phyloP scores from a whole-genome alignment of 2,329 filamentous ascomycete species.

The Cercospora sojina region DNA sequence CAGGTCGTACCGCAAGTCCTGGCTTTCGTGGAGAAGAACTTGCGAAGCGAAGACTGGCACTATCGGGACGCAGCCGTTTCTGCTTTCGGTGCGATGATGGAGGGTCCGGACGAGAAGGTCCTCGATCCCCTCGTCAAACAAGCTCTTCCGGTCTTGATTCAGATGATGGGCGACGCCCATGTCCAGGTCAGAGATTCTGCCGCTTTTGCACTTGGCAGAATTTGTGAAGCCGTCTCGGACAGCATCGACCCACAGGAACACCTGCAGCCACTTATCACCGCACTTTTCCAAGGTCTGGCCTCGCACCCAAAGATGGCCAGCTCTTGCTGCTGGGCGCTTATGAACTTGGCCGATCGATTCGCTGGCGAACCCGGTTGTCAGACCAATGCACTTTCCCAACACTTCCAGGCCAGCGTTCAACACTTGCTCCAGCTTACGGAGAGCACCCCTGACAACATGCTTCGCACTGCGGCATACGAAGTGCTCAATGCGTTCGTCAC shows the following conservation, averaged over 20 bases:
- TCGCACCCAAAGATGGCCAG: constrained; percentile 95
- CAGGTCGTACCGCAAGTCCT: constrained; percentile 85
- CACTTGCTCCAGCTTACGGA: constrained; percentile 84
- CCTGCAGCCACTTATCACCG: constrained; percentile 78
- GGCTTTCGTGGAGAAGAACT: constrained; percentile 84
- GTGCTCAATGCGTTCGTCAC: constrained; percentile 93
- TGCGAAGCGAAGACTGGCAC: constrained; percentile 91
- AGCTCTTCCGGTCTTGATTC: constrained; percentile 85
- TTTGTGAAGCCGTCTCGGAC: constrained; percentile 89
- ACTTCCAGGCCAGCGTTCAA: constrained; percentile 89
- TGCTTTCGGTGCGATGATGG: constrained; percentile 97
- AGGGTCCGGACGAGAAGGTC: constrained; percentile 89
- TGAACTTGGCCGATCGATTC: constrained; percentile 97
- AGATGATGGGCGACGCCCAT: constrained; percentile 85
- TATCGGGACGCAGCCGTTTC: constrained; percentile 92
- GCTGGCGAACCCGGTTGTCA: constrained; percentile 78
- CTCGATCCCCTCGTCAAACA: constrained; percentile 94
- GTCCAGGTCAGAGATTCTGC: constrained; percentile 94
- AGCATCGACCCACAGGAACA: constrained; percentile 84
- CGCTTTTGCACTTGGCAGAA: constrained; percentile 91
- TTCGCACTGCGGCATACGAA: constrained; percentile 94
- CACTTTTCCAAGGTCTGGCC: constrained; percentile 84
- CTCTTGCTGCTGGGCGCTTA: constrained; percentile 98
- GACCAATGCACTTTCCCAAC: constrained; percentile 78
- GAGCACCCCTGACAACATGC: constrained; percentile 79